Conservation (phyloP, 495 filamentous ascomycete species). For the Aspergillus olivimuriae region DNA sequence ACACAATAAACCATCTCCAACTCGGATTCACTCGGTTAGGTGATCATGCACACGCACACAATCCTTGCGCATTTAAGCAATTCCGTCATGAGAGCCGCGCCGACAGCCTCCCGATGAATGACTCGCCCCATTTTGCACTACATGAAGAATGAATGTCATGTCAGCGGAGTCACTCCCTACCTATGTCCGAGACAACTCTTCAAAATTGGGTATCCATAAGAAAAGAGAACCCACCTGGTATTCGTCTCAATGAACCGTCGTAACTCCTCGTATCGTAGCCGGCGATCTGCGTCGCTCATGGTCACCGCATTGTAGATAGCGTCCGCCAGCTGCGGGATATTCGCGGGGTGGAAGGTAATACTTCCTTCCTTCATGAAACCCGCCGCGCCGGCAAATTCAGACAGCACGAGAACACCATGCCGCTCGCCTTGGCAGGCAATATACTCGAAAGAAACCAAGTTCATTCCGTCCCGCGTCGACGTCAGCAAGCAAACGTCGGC, state of each 20-base stretch:
- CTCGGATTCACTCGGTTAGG: too few relatives aligned
- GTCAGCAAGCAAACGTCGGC: constrained; percentile 86
- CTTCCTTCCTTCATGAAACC: constrained; percentile 73
- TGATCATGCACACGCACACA: too few relatives aligned
- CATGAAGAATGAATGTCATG: too few relatives aligned
- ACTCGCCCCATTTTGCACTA: constrained; percentile 34
- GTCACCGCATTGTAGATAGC: constrained; percentile 79
- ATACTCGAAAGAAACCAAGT: constrained; percentile 93
- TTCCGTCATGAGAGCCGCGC: neutral
- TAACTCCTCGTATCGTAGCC: constrained; percentile 70
- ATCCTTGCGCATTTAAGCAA: too few relatives aligned
- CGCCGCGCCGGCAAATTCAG: constrained; percentile 87
- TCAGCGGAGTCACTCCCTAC: constrained; percentile 3
- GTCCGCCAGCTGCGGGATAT: constrained; percentile 79
- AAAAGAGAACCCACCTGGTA: constrained; percentile 52
- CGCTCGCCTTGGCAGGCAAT: constrained; percentile 80
- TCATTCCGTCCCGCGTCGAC: constrained; percentile 95
- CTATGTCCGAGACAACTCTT: neutral
- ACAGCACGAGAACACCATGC: constrained; percentile 85
- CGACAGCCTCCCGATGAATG: constrained; percentile 27
- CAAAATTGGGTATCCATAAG: neutral
- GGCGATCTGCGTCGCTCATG: constrained; percentile 71
- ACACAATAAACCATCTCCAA: too few relatives aligned
- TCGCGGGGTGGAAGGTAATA: constrained; percentile 87
- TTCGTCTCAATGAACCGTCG: constrained; percentile 83